Base-by-base conservation (phyloP, 345 rosid genomes). In the Lepidium didymum region DNA sequence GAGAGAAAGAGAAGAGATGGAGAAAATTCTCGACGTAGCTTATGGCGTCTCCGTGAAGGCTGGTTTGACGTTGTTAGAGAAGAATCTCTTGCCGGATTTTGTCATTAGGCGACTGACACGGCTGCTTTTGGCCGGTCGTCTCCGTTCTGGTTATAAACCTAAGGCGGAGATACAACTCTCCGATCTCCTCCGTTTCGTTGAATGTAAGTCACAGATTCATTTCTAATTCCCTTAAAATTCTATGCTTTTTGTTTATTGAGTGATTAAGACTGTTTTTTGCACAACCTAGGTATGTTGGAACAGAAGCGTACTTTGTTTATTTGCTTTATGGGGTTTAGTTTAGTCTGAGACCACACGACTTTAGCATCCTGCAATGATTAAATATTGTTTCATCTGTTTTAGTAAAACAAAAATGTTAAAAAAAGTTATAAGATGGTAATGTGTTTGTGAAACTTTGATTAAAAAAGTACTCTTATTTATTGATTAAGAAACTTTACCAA, bases 31-130 rank as follows among this genome's bases (percentile, higher is more conserved):
- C 43, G 82, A 84, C 38, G 47, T 64, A 10, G 84, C 93, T 1
- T 92, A 92, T 69, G 79, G 72, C 15, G 78, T 79, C 2, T 81
- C 88, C 8, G 92, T 85, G 77, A 71, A 81, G 69, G 34, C 81
- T 7, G 73, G 69, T 82, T 44, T 90, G 57, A 75, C 81, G 3
- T 82, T 83, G 6, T 78, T 90, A 41, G 96, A 92, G 82, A 79
- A 84, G 49, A 90, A 88, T 63, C 52, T 92, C 42, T 73, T 92
- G 13, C 96, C 98, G 1, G 96, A 90, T 75, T 72, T 78, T 16
- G 78, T 88, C 51, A 40, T 88, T 3, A 68, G 96, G 52, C 74
- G 82, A 56, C 81, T 90, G 9, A 89, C 92, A 3, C 86, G 93
- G 29, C 50, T 86, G 25, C 91, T 85, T 64, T 70, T 92, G 45